Percentiles rank a stretch among this genome's conserved stretches.
Evolutionary conservation across 495 filamentous ascomycete genomes (phyloP).

Genomic region (Chaetomium cochliodes): DNA sequence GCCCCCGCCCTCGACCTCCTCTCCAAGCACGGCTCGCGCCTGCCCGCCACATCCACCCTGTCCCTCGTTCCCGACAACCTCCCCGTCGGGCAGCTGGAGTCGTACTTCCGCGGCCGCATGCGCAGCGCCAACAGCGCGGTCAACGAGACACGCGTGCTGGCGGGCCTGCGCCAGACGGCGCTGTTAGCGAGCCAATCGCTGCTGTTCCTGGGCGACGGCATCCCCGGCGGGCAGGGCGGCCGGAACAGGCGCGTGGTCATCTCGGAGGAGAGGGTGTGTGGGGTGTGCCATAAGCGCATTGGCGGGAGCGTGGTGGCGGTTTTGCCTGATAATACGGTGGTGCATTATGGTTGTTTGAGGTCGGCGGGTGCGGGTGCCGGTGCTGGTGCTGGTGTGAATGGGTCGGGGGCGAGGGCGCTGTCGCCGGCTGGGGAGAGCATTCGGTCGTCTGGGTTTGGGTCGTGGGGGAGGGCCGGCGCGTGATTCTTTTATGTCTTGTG

Average conservation of each 20-base stretch:
- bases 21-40: slow-evolving; percentile 83
- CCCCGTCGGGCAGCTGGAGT: slow-evolving; percentile 74
- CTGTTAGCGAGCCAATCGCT: slow-evolving; percentile 68
- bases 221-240: slow-evolving; percentile 45
- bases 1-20: slow-evolving; percentile 81
- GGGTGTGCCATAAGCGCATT: slow-evolving; percentile 87
- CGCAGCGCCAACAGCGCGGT: slow-evolving; percentile 78
- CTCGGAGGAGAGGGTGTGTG: slow-evolving; percentile 81
- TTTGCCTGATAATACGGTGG: slow-evolving; percentile 59
- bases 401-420: slow-evolving; percentile 20
- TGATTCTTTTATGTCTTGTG: neutral
- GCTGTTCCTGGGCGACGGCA: slow-evolving; percentile 65
- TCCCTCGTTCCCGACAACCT: slow-evolving; percentile 79
- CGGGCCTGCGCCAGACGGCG: slow-evolving; percentile 68
- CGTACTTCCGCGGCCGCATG: slow-evolving; percentile 89
- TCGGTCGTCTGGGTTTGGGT: slow-evolving; percentile 12
- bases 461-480: slow-evolving; percentile 22
- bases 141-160: slow-evolving; percentile 74
- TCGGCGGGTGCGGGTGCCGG: slow-evolving; percentile 33
- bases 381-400: neutral
- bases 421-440: slow-evolving; percentile 7
- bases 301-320: slow-evolving; percentile 79
- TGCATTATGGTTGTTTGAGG: slow-evolving; percentile 78
- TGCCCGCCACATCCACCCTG: slow-evolving; percentile 82
- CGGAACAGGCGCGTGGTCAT: slow-evolving; percentile 75